Evolutionary conservation across 179 eudicot genomes (phyloP).

Genomic region (Heliamphora pulchella): DNA sequence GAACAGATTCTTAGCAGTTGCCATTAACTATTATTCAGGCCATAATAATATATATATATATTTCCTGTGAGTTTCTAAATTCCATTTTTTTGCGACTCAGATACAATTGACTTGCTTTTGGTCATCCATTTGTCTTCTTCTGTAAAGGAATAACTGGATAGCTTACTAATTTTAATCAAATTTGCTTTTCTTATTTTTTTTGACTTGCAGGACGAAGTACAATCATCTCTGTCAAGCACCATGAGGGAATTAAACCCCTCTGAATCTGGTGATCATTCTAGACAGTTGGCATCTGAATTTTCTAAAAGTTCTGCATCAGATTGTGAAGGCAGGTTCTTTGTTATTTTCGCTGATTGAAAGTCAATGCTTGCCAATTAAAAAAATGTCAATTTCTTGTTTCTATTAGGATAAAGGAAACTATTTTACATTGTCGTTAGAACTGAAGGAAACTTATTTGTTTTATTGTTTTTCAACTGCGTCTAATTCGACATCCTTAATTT

Average conservation of each 20-base stretch:
- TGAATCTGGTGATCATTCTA: conserved; percentile 32
- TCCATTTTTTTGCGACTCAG: neutral
- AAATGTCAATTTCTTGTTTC: neutral
- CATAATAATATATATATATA: no score
- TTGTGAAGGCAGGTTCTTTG: conserved; percentile 45
- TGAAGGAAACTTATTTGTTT: neutral
- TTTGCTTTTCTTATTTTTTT: neutral
- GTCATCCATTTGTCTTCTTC: neutral
- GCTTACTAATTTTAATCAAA: neutral
- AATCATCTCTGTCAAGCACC: conserved; percentile 26
- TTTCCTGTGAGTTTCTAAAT: neutral
- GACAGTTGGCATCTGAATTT: conserved; percentile 30
- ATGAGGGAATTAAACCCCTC: conserved; percentile 32
- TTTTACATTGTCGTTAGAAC: neutral
- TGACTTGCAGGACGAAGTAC: conserved; percentile 44
- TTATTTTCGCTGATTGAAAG: neutral
- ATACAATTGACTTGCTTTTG: neutral
- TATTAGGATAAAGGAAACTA: neutral
- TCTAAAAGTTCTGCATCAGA: conserved; percentile 23
- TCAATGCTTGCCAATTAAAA: no score
- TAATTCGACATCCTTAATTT: conserved; percentile 2
- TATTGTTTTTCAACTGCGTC: neutral
- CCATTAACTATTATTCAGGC: no score
- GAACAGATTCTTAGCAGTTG: no score
- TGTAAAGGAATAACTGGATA: neutral